Percentiles rank a stretch among this genome's conserved stretches.
Evolutionary conservation across 2,329 filamentous ascomycete genomes (phyloP).

Genomic region (Colletotrichum chlorophyti): DNA sequence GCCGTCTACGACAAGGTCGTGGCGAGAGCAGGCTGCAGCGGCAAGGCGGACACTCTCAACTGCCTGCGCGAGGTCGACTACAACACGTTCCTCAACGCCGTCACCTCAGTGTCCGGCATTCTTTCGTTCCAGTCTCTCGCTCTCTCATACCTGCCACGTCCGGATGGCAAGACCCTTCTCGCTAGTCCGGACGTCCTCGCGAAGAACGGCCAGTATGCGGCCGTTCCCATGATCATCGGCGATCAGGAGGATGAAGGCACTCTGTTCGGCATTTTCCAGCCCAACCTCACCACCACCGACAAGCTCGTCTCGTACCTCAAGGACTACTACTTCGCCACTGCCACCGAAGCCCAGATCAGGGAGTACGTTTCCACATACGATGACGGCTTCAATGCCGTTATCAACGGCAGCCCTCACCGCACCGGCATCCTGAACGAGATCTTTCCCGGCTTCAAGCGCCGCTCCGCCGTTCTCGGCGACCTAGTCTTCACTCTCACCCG

Average conservation of each 20-base stretch:
- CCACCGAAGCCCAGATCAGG: slow-evolving; percentile 44
- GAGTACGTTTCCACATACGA: slow-evolving; percentile 62
- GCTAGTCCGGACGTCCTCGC: slow-evolving; percentile 59
- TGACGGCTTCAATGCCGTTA: slow-evolving; percentile 52
- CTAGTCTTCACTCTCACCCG: slow-evolving; percentile 55
- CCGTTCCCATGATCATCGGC: slow-evolving; percentile 68
- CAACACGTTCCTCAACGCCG: slow-evolving; percentile 59
- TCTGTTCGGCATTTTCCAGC: slow-evolving; percentile 64
- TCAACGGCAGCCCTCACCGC: slow-evolving; percentile 65
- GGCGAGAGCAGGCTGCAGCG: slow-evolving; percentile 57
- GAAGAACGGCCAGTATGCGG: slow-evolving; percentile 55
- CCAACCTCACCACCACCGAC: slow-evolving; percentile 61
- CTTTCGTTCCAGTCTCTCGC: slow-evolving; percentile 64
- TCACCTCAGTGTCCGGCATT: slow-evolving; percentile 63
- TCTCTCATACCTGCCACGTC: slow-evolving; percentile 67
- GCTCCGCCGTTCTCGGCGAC: slow-evolving; percentile 70
- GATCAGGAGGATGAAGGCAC: slow-evolving; percentile 73
- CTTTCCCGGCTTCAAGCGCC: slow-evolving; percentile 70
- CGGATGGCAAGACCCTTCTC: slow-evolving; percentile 61
- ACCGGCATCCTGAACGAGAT: slow-evolving; percentile 64
- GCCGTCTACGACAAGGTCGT: slow-evolving; percentile 60
- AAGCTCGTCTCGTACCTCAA: slow-evolving; percentile 43
- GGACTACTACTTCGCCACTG: slow-evolving; percentile 36
- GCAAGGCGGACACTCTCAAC: slow-evolving; percentile 53
- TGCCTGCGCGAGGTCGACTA: slow-evolving; percentile 63